Base-by-base conservation (phyloP, 345 rosid genomes). In the Acer negundo region DNA sequence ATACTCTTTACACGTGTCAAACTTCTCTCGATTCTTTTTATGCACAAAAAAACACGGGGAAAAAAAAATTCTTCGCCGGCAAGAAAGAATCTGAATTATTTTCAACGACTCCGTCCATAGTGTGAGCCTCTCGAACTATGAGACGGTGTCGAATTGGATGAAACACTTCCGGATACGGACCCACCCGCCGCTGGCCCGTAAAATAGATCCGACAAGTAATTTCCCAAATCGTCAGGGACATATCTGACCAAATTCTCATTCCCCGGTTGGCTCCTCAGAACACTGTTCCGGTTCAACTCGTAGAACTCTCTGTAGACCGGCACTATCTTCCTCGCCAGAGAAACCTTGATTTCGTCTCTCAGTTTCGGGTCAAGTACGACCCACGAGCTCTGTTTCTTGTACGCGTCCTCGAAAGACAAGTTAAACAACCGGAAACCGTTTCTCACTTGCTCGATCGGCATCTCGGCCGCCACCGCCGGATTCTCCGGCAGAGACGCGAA, bases 141-240 rank as follows among this genome's bases (percentile, higher is more conserved):
- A 58, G 78, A 4, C 42, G 78, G 26, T 24, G 80, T 68, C 4
- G 85, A 80, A 13, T 22, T 28, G 17, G 90, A 81, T 44, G 88
- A 81, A 72, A 76, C 81, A 26, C 86, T 82, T 19, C 84, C 89
- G 47, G 87, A 62, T n/a, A 83, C 89, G 46, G 87, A 62, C 2
- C 80, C 87, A 22, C 73, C 83, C 6, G 23, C 11, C n/a, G 23
- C 15, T n/a, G 23, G 10, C 23, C 87, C 91, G 22, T 63, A 20
- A 66, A 90, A 77, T 66, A 90, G 72, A 77, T 88, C 85, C 3
- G 91, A 85, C 62, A 85, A 67, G 86, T 89, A 85, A 77, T 89
- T 89, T 17, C 56, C 89, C 63, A 91, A 63, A 77, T 91, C 95
- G 62, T 87, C 89, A 9, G 95, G 97, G 85, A 85, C 72, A 84